Conservation (phyloP, 352 stramenopile genomes). For the Saprolegnia diclina region DNA sequence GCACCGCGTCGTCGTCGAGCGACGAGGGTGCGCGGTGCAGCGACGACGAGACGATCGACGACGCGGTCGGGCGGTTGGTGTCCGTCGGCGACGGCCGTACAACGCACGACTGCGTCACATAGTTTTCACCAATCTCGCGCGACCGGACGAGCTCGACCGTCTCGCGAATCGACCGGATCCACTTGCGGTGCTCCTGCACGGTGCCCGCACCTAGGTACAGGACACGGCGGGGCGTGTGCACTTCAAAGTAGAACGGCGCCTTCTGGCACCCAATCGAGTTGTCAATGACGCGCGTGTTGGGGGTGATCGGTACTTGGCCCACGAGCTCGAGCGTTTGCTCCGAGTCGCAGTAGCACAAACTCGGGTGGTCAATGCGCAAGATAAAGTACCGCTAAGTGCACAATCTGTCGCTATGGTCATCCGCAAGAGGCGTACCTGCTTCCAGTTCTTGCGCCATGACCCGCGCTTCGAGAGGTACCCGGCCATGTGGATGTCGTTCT, state of each 20-base stretch:
- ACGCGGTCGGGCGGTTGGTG: slow-evolving; percentile 60
- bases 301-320: slow-evolving; percentile 56
- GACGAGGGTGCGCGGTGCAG: background rate
- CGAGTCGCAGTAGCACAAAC: slow-evolving; percentile 76
- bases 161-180: slow-evolving; percentile 21
- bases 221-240: slow-evolving; percentile 5
- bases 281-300: slow-evolving; percentile 74
- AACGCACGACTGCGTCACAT: background rate
- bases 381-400: slow-evolving; percentile 63
- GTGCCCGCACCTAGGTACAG: slow-evolving; percentile 9
- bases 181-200: slow-evolving; percentile 4
- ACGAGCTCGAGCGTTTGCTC: slow-evolving; percentile 78
- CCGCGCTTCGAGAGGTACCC: slow-evolving; percentile 53
- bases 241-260: slow-evolving; percentile 18
- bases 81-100: slow-evolving; percentile 18
- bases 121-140: slow-evolving; percentile 5
- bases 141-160: slow-evolving; percentile 20
- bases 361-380: slow-evolving; percentile 60
- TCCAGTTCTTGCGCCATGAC: slow-evolving; percentile 83
- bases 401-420: background rate
- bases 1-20: background rate
- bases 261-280: slow-evolving; percentile 32
- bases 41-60: background rate
- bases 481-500: slow-evolving; percentile 19
- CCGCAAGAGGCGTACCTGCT: slow-evolving; percentile 38